These are phyloP conservation scores for Termitomyces sp. DNA, from an alignment of 768 basidiomycete genomes.

Conservation along the genomic window DNA sequence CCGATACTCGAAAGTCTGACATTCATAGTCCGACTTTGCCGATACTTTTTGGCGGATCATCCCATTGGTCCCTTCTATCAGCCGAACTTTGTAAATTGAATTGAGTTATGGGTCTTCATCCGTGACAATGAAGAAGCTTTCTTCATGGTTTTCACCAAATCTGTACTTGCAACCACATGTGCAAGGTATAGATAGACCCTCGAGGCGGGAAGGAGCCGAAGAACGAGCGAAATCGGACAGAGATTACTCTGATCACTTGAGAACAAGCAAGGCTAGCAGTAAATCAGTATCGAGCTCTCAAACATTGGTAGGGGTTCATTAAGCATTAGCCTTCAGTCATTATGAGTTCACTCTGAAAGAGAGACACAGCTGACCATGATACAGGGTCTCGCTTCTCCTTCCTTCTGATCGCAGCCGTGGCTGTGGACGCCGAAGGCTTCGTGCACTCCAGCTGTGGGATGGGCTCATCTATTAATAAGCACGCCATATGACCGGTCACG, in stretches of 20 bases:
- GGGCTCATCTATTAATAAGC: not conserved
- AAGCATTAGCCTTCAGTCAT: not conserved
- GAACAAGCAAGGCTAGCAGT: not conserved
- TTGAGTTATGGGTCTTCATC: not conserved
- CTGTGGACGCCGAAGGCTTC: not conserved
- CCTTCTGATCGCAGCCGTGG: not conserved
- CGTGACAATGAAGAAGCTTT: not conserved
- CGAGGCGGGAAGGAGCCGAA: not conserved
- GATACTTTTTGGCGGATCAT: not conserved
- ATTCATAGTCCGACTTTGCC: not conserved
- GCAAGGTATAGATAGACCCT: not conserved
- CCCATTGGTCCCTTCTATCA: not conserved
- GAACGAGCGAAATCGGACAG: not conserved
- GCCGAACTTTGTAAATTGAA: not conserved
- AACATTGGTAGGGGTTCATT: not conserved
- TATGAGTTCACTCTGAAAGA: not conserved
- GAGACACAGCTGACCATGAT: not conserved
- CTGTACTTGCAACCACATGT: not conserved
- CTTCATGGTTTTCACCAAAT: not conserved
- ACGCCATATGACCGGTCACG: not conserved
- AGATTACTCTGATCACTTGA: not conserved
- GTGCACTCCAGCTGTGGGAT: not conserved
- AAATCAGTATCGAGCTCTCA: not conserved
- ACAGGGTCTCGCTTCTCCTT: not conserved
- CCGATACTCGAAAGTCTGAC: not conserved